phyloP scores from a whole-genome alignment of 2,329 filamentous ascomycete species.

The Penicillium psychrosexuale region DNA sequence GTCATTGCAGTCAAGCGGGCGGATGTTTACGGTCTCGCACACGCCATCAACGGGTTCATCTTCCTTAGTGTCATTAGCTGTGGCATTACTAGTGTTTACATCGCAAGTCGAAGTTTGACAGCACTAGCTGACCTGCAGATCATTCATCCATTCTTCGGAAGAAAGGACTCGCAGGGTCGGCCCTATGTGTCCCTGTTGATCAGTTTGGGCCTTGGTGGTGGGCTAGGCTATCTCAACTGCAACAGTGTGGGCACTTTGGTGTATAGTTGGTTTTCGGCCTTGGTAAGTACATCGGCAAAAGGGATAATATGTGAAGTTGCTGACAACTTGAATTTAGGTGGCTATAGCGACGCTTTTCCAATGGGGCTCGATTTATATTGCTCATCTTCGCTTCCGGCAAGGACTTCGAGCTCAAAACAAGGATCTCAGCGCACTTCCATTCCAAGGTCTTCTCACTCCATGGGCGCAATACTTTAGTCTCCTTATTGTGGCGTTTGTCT shows the following conservation, averaged over 20 bases:
- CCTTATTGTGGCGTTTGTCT: conserved; percentile 28
- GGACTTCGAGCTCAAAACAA: conserved; percentile 30
- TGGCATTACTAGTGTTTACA: conserved; percentile 35
- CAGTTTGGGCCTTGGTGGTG: conserved; percentile 30
- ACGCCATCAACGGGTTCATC: conserved; percentile 35
- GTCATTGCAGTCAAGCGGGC: conserved; percentile 31
- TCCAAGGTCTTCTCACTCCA: conserved; percentile 25
- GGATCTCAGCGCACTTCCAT: conserved; percentile 23
- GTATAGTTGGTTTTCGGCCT: conserved; percentile 34
- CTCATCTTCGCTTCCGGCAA: conserved; percentile 28
- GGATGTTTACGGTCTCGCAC: conserved; percentile 30
- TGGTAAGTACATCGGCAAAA: conserved; percentile 13
- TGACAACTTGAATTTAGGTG: conserved; percentile 14
- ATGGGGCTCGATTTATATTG: conserved; percentile 28
- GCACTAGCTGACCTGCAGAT: conserved; percentile 30
- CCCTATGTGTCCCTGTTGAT: conserved; percentile 31
- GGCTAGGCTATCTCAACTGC: conserved; percentile 34
- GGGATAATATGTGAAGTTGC: not conserved
- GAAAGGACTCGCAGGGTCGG: conserved; percentile 25
- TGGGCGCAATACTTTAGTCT: conserved; percentile 27
- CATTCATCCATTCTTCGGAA: conserved; percentile 22
- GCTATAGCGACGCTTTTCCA: conserved; percentile 32
- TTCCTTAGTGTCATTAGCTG: conserved; percentile 37
- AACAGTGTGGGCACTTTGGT: conserved; percentile 27
- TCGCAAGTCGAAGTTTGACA: conserved; percentile 34